phyloP scores from a whole-genome alignment of 208 protist genomes.

The Balamuthia mandrillaris region DNA sequence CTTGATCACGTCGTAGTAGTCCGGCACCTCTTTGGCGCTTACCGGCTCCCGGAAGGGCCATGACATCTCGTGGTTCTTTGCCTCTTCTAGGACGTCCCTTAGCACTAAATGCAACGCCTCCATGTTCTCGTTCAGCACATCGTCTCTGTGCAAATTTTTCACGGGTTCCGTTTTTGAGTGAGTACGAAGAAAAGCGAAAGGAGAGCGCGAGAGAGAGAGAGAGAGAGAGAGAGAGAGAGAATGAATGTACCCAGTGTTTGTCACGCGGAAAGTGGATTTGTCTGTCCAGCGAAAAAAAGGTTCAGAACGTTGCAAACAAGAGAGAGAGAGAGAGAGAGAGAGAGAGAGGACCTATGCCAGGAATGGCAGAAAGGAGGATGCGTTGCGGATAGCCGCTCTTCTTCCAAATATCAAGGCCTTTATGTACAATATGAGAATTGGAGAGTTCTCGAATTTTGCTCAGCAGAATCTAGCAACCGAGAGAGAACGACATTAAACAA shows the following conservation, averaged over 20 bases:
- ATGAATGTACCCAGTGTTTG: no score
- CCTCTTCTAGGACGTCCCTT: neutral
- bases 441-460: neutral
- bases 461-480: neutral
- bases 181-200: neutral
- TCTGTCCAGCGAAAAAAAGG: no score
- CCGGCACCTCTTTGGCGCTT: conserved; percentile 39
- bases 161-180: neutral
- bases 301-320: no score
- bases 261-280: no score
- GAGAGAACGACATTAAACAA: neutral
- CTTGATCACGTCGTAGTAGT: conserved; percentile 65
- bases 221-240: no score
- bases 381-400: neutral
- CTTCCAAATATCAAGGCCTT: neutral
- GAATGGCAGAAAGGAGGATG: neutral
- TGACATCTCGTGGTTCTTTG: neutral
- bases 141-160: neutral
- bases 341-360: no score
- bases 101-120: neutral
- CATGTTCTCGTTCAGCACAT: no score
- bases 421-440: neutral
- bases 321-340: no score
- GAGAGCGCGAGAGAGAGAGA: neutral
- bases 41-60: conserved; percentile 70